Base-by-base conservation (phyloP, 2,329 filamentous ascomycete genomes). In the Aspergillus texensis region DNA sequence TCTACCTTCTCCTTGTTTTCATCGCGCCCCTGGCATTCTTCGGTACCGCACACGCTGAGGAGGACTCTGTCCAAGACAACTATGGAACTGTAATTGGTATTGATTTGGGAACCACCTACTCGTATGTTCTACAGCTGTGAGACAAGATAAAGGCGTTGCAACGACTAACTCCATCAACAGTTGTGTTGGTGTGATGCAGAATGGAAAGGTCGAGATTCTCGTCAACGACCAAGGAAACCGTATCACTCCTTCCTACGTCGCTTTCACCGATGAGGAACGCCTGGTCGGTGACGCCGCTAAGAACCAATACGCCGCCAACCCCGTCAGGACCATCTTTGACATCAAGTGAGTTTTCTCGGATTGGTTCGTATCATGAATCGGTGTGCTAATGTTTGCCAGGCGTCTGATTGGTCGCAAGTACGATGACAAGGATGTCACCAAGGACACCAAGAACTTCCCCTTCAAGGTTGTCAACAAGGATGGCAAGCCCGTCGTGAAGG, bases 151-250 rank as follows among this genome's bases (percentile, higher is more conserved):
- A 14, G 11, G 9, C 14, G 30, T n/a, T n/a, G 2, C 16, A 32
- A 24, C 41, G 52, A 66, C 70, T 73, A 63, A 71, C 63, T 57
- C 4, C 53, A 11, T 52, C 89, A 89, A 12, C 83, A 90, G 88
- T 75, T 96, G 93, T 82, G 93, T 96, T 74, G 93, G 92, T 90
- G 92, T 96, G 79, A 96, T 96, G 93, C 91, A 94, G 79, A 91
- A 93, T 79, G 93, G 93, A 80, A 95, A 94, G 83, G 93, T 97
- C 72, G 93, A 97, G 78, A 97, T 97, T 83, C 86, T 97, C 73
- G 92, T 92, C 82, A 97, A 97, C 85, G 93, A 97, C 82, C 93
- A 96, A 86, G 93, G 93, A 86, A 93, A 96, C 88, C 91, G 93
- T 85, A 96, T 96, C 73, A 96, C 93, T 74, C 93, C 93, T 61